phyloP scores from a whole-genome alignment of 164 flowering plant genomes.

The Malania oleifera region DNA sequence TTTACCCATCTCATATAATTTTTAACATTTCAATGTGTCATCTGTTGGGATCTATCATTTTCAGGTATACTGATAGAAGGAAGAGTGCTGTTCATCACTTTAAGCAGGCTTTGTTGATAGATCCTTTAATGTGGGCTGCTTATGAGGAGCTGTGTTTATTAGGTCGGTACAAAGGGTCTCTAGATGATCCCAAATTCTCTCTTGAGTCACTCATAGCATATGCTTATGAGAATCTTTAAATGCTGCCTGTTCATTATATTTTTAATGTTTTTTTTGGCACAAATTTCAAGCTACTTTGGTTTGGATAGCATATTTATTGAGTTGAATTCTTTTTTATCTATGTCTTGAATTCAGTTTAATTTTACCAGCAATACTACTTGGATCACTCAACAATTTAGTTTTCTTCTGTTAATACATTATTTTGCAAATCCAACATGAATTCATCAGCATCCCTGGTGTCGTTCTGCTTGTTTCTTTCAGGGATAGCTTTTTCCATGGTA shows the following conservation, averaged over 20 bases:
- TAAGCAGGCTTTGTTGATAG: slow-evolving; percentile 79
- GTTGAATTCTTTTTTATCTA: background rate
- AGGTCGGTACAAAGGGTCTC: slow-evolving; percentile 43
- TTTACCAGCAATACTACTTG: too few relatives aligned
- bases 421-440: too few relatives aligned
- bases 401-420: too few relatives aligned
- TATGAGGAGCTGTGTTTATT: slow-evolving; percentile 89
- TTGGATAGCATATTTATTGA: background rate
- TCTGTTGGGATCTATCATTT: slow-evolving; percentile 13
- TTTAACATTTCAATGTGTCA: slow-evolving; percentile 9
- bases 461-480: too few relatives aligned
- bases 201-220: background rate
- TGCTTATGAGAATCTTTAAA: too few relatives aligned
- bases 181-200: background rate
- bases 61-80: slow-evolving; percentile 92
- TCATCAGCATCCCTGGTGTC: too few relatives aligned
- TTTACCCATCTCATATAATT: too few relatives aligned
- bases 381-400: too few relatives aligned
- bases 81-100: slow-evolving; percentile 78
- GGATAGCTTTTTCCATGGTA: too few relatives aligned
- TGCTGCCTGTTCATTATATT: too few relatives aligned
- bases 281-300: background rate
- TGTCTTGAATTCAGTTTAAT: background rate
- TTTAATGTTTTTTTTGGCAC: background rate
- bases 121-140: slow-evolving; percentile 95